Conservation (phyloP, 768 basidiomycete genomes). For the Pholiota conissans region DNA sequence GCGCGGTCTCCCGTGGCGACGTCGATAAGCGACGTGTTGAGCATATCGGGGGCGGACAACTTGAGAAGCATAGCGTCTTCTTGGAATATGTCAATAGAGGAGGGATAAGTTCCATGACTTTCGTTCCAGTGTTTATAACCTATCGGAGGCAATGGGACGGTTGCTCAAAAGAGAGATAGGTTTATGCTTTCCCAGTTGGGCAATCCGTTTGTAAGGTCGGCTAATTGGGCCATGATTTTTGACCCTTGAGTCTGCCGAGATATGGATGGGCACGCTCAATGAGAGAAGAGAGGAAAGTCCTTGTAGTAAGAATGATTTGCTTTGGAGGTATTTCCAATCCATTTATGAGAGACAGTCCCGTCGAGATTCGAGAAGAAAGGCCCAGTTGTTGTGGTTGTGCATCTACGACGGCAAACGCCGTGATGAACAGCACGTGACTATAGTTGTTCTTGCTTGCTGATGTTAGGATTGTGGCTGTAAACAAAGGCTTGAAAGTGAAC, state of each 20-base stretch:
- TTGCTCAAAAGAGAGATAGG: slow-evolving; percentile 34
- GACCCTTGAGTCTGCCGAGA: not conserved
- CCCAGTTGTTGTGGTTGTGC: not conserved
- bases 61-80: slow-evolving; percentile 50
- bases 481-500: slow-evolving; percentile 38
- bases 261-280: not conserved
- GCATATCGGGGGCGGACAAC: slow-evolving; percentile 58
- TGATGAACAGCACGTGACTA: slow-evolving; percentile 13
- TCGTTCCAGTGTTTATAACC: slow-evolving; percentile 5
- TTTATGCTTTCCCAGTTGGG: slow-evolving; percentile 48
- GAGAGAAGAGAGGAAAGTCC: not conserved
- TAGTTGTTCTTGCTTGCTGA: slow-evolving; percentile 30
- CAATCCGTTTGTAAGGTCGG: slow-evolving; percentile 39
- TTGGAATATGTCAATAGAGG: not conserved
- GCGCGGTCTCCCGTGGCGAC: slow-evolving; percentile 48
- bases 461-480: slow-evolving; percentile 34
- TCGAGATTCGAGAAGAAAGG: not conserved
- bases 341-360: not conserved
- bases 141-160: slow-evolving; percentile 3
- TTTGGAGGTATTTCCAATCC: not conserved
- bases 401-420: not conserved
- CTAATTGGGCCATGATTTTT: not conserved
- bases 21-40: slow-evolving; percentile 54
- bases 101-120: not conserved
- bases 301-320: not conserved